A percentile compares a stretch with the other conserved stretches of the same genome.
Conservation (phyloP, 441 rosid species). For the Cnidoscolus chayamansa region DNA sequence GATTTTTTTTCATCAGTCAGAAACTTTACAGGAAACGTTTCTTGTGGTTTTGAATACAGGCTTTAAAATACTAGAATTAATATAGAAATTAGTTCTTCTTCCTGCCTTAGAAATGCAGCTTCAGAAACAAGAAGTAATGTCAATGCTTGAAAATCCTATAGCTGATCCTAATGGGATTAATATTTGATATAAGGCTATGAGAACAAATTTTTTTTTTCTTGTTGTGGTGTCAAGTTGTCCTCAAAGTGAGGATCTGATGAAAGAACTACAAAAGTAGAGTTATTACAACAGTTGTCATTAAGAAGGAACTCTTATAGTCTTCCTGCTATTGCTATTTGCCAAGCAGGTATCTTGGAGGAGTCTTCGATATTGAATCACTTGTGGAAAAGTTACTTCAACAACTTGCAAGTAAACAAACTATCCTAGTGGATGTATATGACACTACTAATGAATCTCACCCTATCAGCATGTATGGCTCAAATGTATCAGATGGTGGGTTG, state of each 20-base stretch:
- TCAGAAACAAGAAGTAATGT: not conserved
- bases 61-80: not conserved
- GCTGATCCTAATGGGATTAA: not conserved
- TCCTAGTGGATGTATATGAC: conserved; percentile 85
- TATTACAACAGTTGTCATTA: conserved; percentile 6
- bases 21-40: conserved; percentile 1
- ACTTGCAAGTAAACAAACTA: conserved; percentile 89
- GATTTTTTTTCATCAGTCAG: conserved; percentile 15
- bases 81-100: not conserved
- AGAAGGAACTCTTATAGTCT: conserved; percentile 17
- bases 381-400: conserved; percentile 90
- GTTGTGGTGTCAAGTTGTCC: not conserved
- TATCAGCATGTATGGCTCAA: conserved; percentile 86
- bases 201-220: not conserved
- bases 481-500: conserved; percentile 50
- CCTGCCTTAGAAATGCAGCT: not conserved
- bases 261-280: conserved; percentile 8
- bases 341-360: conserved; percentile 84
- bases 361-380: conserved; percentile 77
- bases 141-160: not conserved
- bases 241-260: conserved; percentile 6
- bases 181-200: not conserved
- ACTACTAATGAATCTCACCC: conserved; percentile 60
- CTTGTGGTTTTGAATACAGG: not conserved
- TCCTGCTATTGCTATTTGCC: conserved; percentile 4